Evolutionary conservation across 495 filamentous ascomycete species (phyloP), one percentile per base, ranked within the genome.

Genomic region (Talaromyces liani): DNA sequence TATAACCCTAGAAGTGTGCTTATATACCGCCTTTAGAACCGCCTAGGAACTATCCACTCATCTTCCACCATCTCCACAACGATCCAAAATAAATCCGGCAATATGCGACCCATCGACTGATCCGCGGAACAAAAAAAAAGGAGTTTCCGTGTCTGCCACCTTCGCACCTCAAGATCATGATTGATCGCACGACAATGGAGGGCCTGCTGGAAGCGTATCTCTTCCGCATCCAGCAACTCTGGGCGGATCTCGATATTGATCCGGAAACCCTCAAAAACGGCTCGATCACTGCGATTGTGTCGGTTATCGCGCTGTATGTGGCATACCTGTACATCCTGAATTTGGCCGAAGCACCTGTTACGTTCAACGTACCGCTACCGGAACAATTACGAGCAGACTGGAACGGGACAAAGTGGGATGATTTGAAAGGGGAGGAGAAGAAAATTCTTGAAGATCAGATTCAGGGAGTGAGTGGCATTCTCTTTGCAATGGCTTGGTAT

Each of bases 401-500:
- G 74, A 74, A 82, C 6, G 82, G 83, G 9, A 81, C 84, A 68
- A 79, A 86, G 6, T 84, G 95, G 65, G 84, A 89, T 16, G 72
- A 87, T 39, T 65, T 72, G 24, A 64, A 72, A 41, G 74, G 77
- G 16, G 61, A 69, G 59, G 72, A 79, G 61, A 77, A 78, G 65
- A 79, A 75, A 67, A 75, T 84, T 36, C 31, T 81, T 33, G 72
- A 79, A 61, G 77, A 72, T 49, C 78, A 79, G 64, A 67, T 70
- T 64, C 69, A 70, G 12, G 77, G 78, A 57, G 77, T 80, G 60
- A 74, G 77, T 72, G 55, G 25, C 34, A 45, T 53, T 34, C 29
- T 47, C 20, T 25, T 0, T 20, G 27, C 57, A 4, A 29, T 47
- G 39, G 36, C 25, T 36, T 25, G 34, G 18, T 20, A 6, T 18